Conservation (phyloP, 352 stramenopile species). For the Pythium insidiosum region DNA sequence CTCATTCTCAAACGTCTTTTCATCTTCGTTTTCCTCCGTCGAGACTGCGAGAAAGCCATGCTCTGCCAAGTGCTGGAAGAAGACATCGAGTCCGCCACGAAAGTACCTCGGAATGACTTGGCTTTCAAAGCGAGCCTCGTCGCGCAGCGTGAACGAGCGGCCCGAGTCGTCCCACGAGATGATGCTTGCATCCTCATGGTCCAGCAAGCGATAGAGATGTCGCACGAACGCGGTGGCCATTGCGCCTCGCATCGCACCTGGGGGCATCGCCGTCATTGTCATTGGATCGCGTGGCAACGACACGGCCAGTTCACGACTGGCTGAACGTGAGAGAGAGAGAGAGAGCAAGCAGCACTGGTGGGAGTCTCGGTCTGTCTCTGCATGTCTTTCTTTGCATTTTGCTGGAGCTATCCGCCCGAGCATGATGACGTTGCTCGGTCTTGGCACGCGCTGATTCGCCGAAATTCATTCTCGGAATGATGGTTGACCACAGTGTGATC, state of each 20-base stretch:
- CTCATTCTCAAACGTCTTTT: slow-evolving; percentile 40
- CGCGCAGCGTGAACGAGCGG: slow-evolving; percentile 50
- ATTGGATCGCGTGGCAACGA: background rate
- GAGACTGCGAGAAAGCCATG: slow-evolving; percentile 44
- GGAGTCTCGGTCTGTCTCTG: too few species aligned
- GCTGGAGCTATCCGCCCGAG: too few species aligned
- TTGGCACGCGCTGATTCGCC: too few species aligned
- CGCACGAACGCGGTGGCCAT: slow-evolving; percentile 71
- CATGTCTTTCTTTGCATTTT: too few species aligned
- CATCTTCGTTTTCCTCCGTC: slow-evolving; percentile 26
- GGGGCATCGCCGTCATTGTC: background rate
- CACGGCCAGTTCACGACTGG: background rate
- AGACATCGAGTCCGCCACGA: slow-evolving; percentile 46
- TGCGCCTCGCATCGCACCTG: slow-evolving; percentile 16
- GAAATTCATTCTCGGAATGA: too few species aligned
- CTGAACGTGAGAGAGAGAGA: background rate
- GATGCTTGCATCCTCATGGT: slow-evolving; percentile 47
- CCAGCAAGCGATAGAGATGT: slow-evolving; percentile 77
- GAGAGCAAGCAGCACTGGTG: slow-evolving; percentile 9
- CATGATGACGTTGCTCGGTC: too few species aligned
- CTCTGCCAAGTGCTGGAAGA: slow-evolving; percentile 63
- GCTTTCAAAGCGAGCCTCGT: slow-evolving; percentile 38
- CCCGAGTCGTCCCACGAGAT: slow-evolving; percentile 45
- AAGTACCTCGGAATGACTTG: slow-evolving; percentile 58
- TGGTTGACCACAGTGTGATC: too few species aligned